Base-by-base conservation (phyloP, 1,284 basidiomycete species). In the Malassezia brasiliensis region DNA sequence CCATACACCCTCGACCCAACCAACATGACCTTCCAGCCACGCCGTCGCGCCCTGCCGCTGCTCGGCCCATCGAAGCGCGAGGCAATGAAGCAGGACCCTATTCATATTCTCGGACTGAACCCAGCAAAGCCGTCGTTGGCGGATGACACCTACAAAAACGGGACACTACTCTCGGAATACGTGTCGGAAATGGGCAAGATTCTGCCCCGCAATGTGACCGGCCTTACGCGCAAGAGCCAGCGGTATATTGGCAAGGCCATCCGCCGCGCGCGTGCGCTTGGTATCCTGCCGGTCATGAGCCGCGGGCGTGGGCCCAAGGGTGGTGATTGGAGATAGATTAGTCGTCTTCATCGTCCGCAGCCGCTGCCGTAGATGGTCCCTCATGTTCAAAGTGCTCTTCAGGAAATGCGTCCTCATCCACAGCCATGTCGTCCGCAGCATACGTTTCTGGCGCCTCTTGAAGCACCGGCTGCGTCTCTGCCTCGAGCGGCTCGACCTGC, bases 241-340 rank as follows among this genome's bases (percentile, higher is more conserved):
- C 80, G 89, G 41, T 79, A 80, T 60, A 69, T 96, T 4, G 87
- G 84, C 44, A 91, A 91, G 77, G 87, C 91, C 36, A 86, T 96
- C 56, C 83, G 88, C 53, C 80, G 93, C 53, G 88, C 93, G 50
- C 87, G 88, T 76, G 87, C 85, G 79, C 91, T 96, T 86, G 91
- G 91, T 44, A 74, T 91, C 57, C 82, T 96, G 59, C 86, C 88
- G 1, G 64, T 70, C 3, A 59, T 67, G 58, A 67, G 63, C 46
- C 53, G 66, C 2, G 65, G 66, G 0, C 44, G 47, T 19, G 65
- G 66, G 1, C 38, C 60, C 2, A 37, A 59, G 19, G 50, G 55
- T 11, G 50, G 40, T 20, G 37, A 50, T 31, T 46, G 50, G 57
- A 17, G 63, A n/a, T 48, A 38, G 37, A 37, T 34, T 49, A 36